Conservation (phyloP, 805 yeast genomes). For the Zygotorulaspora danielsina region DNA sequence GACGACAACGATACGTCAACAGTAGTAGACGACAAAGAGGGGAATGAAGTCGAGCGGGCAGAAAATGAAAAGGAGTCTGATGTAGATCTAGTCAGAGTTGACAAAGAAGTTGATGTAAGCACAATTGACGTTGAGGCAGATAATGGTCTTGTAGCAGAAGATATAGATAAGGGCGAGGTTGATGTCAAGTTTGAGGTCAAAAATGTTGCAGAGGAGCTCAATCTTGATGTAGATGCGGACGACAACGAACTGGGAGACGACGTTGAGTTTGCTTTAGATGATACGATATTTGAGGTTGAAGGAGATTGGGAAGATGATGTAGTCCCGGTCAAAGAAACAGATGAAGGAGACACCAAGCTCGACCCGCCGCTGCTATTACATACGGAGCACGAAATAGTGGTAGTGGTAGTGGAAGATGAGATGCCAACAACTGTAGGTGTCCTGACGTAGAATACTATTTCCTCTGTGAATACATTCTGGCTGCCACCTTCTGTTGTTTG, state of each 20-base stretch:
- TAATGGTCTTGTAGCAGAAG: background rate
- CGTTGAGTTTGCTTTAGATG: background rate
- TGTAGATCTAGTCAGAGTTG: no score
- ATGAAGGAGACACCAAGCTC: background rate
- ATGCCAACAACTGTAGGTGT: slow-evolving; percentile 10
- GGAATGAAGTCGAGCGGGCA: no score
- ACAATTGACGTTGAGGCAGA: slow-evolving; percentile 1
- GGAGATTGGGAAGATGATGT: background rate
- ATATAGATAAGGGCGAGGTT: background rate
- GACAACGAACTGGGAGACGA: background rate
- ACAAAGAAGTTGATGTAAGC: no score
- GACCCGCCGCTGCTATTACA: background rate
- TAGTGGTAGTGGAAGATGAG: background rate
- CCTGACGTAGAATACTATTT: slow-evolving; percentile 15
- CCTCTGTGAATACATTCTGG: slow-evolving; percentile 11
- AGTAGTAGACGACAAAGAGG: no score
- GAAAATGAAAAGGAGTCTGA: no score
- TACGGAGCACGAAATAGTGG: background rate
- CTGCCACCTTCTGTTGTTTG: slow-evolving; percentile 15
- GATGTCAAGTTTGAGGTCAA: background rate
- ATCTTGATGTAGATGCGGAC: background rate
- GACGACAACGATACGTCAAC: no score
- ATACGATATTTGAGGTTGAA: background rate
- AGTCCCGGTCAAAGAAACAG: background rate
- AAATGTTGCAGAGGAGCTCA: background rate